These are phyloP conservation scores for Alternaria triticina DNA, from an alignment of 2,329 filamentous ascomycete species.

Conservation along the genomic window DNA sequence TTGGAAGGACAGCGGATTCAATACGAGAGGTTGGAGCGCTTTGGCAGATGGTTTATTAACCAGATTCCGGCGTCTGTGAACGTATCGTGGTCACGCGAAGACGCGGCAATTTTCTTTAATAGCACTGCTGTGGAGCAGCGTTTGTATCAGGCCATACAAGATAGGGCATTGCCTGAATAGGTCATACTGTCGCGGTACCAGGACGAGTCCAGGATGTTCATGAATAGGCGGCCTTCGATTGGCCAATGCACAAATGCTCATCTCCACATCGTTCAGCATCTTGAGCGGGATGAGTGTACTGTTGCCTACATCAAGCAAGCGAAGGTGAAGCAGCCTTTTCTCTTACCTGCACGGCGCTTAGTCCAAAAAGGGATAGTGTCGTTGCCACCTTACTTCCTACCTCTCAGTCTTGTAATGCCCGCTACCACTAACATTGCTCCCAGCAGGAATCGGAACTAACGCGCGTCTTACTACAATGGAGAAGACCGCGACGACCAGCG, in stretches of 20 bases:
- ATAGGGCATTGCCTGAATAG: not conserved
- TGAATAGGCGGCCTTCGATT: not conserved
- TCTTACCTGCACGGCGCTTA: not conserved
- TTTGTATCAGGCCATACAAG: conserved; percentile 7
- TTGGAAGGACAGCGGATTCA: not conserved
- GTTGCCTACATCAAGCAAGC: not conserved
- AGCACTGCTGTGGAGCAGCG: conserved; percentile 1
- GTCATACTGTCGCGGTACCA: not conserved
- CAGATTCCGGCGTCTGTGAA: conserved; percentile 5
- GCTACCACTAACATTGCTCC: too few species aligned
- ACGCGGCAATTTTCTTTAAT: not conserved
- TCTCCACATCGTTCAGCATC: not conserved
- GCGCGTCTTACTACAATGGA: too few species aligned
- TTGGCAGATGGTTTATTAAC: not conserved
- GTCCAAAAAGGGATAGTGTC: not conserved
- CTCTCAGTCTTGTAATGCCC: not conserved
- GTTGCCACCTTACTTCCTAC: not conserved
- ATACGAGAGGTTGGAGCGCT: not conserved
- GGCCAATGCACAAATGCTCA: not conserved
- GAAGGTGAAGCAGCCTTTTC: not conserved
- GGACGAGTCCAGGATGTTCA: not conserved
- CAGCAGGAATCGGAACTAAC: too few species aligned
- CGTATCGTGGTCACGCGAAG: not conserved
- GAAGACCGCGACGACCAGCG: too few species aligned
- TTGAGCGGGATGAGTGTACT: not conserved